These are phyloP conservation scores for Roridomyces roridus DNA, from an alignment of 768 basidiomycete genomes.

Conservation along the genomic window DNA sequence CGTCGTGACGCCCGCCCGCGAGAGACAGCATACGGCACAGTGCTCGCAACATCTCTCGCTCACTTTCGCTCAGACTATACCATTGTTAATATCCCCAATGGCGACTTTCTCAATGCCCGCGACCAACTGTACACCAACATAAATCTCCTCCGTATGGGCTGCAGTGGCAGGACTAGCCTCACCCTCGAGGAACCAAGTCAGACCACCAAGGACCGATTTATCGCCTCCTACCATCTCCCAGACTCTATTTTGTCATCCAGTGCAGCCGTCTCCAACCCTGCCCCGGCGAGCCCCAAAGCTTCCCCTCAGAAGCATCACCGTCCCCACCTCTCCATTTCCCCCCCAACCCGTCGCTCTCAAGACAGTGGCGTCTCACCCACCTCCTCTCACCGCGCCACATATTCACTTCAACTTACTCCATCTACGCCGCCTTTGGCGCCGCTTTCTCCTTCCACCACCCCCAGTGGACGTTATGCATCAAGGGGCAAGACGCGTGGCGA, in stretches of 20 bases:
- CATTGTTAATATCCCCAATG: slow-evolving; percentile 79
- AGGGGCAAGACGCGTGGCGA: slow-evolving; percentile 38
- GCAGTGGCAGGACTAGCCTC: slow-evolving; percentile 76
- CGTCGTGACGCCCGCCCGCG: slow-evolving; percentile 77
- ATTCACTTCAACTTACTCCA: slow-evolving; percentile 23
- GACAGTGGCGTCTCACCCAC: slow-evolving; percentile 19
- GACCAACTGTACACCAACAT: slow-evolving; percentile 83
- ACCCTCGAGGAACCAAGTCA: slow-evolving; percentile 85
- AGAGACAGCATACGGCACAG: slow-evolving; percentile 69
- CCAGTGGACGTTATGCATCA: slow-evolving; percentile 16
- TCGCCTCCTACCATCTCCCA: slow-evolving; percentile 67
- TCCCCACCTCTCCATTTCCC: slow-evolving; percentile 26
- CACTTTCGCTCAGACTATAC: slow-evolving; percentile 90
- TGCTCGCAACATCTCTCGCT: slow-evolving; percentile 85
- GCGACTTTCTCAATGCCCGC: slow-evolving; percentile 65
- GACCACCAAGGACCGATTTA: slow-evolving; percentile 81
- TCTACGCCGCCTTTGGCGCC: slow-evolving; percentile 26
- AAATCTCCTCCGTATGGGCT: slow-evolving; percentile 84
- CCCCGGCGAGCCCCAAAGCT: slow-evolving; percentile 27
- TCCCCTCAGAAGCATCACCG: slow-evolving; percentile 28
- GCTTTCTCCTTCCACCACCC: slow-evolving; percentile 15
- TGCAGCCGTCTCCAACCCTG: slow-evolving; percentile 25
- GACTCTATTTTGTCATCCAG: slow-evolving; percentile 42
- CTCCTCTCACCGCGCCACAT: slow-evolving; percentile 26
- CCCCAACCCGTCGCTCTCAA: slow-evolving; percentile 25